phyloP scores from a whole-genome alignment of 2,329 filamentous ascomycete species.

The Trichoderma breve region DNA sequence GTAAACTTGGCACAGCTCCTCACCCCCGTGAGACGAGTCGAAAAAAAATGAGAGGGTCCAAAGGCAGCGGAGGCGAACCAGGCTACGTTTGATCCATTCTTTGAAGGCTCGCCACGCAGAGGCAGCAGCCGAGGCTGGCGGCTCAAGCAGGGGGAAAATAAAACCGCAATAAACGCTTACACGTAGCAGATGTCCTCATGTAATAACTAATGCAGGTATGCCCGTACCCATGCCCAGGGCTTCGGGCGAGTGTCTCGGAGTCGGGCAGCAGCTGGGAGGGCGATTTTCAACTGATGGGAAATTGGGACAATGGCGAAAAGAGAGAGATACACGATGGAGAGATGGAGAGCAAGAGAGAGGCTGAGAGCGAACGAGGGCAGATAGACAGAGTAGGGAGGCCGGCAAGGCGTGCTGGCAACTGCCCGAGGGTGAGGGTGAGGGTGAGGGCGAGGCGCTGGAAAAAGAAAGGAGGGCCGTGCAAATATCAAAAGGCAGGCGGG shows the following conservation, averaged over 20 bases:
- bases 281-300: not conserved
- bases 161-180: constrained; percentile 3
- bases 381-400: not conserved
- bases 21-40: not conserved
- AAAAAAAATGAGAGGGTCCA: not conserved
- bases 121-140: constrained; percentile 1
- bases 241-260: not conserved
- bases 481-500: constrained; percentile 5
- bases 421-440: not conserved
- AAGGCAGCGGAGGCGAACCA: not conserved
- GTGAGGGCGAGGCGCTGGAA: not conserved
- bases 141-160: not conserved
- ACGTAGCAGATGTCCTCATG: constrained; percentile 17
- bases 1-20: constrained; percentile 1
- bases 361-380: not conserved
- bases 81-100: not conserved
- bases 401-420: constrained; percentile 1
- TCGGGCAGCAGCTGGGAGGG: not conserved
- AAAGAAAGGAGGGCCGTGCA: constrained; percentile 5
- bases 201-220: constrained; percentile 20
- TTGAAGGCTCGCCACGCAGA: not conserved
- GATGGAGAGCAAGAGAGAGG: not conserved
- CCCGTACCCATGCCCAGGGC: constrained; percentile 10
- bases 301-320: not conserved
- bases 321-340: not conserved